Evolutionary conservation across 345 rosid genomes (phyloP).

Genomic region (Bruguiera sexangula): DNA sequence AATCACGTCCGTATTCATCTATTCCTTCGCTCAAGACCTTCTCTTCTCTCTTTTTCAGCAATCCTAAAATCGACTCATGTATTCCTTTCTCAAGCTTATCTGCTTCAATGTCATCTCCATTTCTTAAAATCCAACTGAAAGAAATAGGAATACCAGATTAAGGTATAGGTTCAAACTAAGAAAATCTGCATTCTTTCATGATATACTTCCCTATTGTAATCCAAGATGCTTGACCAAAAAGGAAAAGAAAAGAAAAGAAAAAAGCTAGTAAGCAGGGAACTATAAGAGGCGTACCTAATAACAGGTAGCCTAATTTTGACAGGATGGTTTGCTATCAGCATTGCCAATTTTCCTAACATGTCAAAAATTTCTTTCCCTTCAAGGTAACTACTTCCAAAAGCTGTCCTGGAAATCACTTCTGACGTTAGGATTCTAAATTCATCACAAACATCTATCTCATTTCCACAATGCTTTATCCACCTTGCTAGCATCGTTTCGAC

Average conservation of each 20-base stretch:
- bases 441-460: conserved; percentile 9
- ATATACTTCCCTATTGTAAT: too few species aligned
- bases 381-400: conserved; percentile 17
- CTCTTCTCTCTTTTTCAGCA: conserved; percentile 11
- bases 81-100: conserved; percentile 19
- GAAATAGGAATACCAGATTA: too few species aligned
- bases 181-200: too few species aligned
- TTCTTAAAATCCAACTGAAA: conserved; percentile 5
- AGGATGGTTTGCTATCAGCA: not conserved
- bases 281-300: conserved; percentile 7
- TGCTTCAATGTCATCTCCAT: conserved; percentile 10
- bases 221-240: too few species aligned
- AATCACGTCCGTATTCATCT: conserved; percentile 13
- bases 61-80: not conserved
- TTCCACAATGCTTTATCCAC: conserved; percentile 8
- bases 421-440: conserved; percentile 18
- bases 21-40: not conserved
- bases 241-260: too few species aligned
- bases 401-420: conserved; percentile 14
- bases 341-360: conserved; percentile 4
- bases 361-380: conserved; percentile 13
- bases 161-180: too few species aligned
- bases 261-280: too few species aligned
- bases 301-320: conserved; percentile 12
- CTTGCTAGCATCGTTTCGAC: conserved; percentile 15